phyloP scores from a whole-genome alignment of 192 early-diverging fungal species.

The Coemansia sp. region DNA sequence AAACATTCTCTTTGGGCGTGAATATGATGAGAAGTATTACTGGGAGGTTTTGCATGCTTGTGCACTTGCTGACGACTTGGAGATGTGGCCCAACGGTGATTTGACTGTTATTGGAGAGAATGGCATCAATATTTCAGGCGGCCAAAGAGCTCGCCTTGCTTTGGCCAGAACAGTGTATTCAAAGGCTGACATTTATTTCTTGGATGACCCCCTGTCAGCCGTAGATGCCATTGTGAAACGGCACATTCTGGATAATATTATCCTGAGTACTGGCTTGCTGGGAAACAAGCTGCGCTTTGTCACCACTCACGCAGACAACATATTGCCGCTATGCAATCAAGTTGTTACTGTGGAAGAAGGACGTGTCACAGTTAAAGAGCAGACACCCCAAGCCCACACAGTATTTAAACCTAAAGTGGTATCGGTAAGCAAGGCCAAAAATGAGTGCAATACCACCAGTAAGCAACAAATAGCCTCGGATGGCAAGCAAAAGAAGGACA shows the following conservation, averaged over 20 bases:
- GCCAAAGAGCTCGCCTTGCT: conserved; percentile 67
- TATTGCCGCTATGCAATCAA: no score
- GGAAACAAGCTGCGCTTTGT: conserved; percentile 52
- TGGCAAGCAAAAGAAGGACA: background rate
- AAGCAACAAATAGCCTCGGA: background rate
- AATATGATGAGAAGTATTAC: no score
- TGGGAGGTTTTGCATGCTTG: no score
- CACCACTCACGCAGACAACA: conserved; percentile 50
- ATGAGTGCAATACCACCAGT: background rate
- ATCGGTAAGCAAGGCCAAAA: conserved; percentile 11
- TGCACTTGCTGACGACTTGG: no score
- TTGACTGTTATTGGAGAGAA: conserved; percentile 69
- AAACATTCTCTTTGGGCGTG: no score
- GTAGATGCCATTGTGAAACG: conserved; percentile 64
- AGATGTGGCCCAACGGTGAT: conserved; percentile 61
- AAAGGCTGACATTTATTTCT: conserved; percentile 63
- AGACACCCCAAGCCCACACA: no score
- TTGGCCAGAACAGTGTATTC: conserved; percentile 67
- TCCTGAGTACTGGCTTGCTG: conserved; percentile 55
- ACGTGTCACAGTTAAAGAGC: no score
- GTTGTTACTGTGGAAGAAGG: no score
- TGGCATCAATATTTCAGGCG: conserved; percentile 72
- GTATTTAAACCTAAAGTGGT: conserved; percentile 6
- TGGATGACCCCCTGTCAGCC: conserved; percentile 74
- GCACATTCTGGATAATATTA: conserved; percentile 63